Conservation (phyloP, 2,329 filamentous ascomycete genomes). For the Chaetomium olivaceum region DNA sequence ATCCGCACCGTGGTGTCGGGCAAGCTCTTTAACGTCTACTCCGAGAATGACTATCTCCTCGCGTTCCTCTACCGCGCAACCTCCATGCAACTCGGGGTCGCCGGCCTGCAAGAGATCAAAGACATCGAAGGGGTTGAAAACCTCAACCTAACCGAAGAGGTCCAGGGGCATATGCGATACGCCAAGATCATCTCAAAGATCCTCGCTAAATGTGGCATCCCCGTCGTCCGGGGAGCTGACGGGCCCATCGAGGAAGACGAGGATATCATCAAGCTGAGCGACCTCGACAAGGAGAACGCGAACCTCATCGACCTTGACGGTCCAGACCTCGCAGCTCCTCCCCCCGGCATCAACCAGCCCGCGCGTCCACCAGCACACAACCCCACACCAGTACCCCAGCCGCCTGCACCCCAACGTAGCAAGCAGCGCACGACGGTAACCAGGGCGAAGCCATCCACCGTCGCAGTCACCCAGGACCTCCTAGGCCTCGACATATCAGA, state of each 20-base stretch:
- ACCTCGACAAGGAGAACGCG: slow-evolving; percentile 38
- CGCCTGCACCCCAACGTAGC: not conserved
- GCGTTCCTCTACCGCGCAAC: slow-evolving; percentile 85
- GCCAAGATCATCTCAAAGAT: slow-evolving; percentile 51
- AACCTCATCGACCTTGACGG: slow-evolving; percentile 50
- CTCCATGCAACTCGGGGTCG: slow-evolving; percentile 78
- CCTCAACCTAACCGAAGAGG: slow-evolving; percentile 53
- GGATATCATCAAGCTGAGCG: slow-evolving; percentile 31
- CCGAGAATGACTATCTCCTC: slow-evolving; percentile 82
- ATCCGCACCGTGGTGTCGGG: slow-evolving; percentile 79
- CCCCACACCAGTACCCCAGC: not conserved
- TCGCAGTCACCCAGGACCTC: slow-evolving; percentile 14
- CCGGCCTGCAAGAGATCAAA: slow-evolving; percentile 74
- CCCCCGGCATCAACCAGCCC: slow-evolving; percentile 3
- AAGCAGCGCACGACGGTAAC: slow-evolving; percentile 15
- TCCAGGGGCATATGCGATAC: slow-evolving; percentile 45
- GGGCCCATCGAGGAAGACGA: slow-evolving; percentile 54
- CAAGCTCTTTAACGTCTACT: slow-evolving; percentile 84
- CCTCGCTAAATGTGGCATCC: slow-evolving; percentile 52
- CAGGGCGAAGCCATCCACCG: slow-evolving; percentile 12
- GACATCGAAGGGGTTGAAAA: slow-evolving; percentile 66
- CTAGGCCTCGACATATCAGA: slow-evolving; percentile 13
- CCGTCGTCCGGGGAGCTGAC: slow-evolving; percentile 46
- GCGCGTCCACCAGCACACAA: slow-evolving; percentile 12
- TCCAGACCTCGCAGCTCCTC: slow-evolving; percentile 20